These are phyloP conservation scores for Takakia lepidozioides DNA, from an alignment of 225 moss, liverwort and hornwort species.

Conservation along the genomic window DNA sequence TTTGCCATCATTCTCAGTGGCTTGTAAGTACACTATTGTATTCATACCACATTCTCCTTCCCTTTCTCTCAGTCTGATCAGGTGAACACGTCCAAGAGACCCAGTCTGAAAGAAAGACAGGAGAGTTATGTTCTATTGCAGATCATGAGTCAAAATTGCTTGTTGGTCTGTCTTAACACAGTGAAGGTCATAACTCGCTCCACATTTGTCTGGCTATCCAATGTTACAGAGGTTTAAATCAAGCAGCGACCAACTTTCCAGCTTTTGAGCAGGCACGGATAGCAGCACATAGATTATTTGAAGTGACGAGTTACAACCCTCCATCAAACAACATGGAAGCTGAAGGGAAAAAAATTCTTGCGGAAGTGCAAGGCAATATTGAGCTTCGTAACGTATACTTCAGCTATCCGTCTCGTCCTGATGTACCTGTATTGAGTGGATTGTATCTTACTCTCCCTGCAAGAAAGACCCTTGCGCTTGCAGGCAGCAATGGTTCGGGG, in stretches of 20 bases:
- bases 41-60: too few species aligned
- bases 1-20: conserved; percentile 79
- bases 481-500: conserved; percentile 84
- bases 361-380: conserved; percentile 65
- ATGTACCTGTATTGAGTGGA: conserved; percentile 75
- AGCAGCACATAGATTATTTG: conserved; percentile 66
- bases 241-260: conserved; percentile 81
- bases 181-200: too few species aligned
- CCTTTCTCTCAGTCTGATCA: too few species aligned
- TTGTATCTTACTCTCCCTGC: conserved; percentile 71
- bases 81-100: too few species aligned
- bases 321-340: conserved; percentile 13
- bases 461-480: conserved; percentile 74
- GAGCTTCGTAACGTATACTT: conserved; percentile 86
- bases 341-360: conserved; percentile 30
- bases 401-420: conserved; percentile 77
- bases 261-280: conserved; percentile 75
- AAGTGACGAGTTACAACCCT: conserved; percentile 32
- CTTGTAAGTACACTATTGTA: conserved; percentile 42
- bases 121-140: too few species aligned
- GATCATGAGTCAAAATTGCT: too few species aligned
- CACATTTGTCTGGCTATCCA: too few species aligned
- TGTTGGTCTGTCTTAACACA: too few species aligned
- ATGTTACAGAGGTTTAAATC: conserved; percentile 63
- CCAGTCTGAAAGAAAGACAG: too few species aligned